These are phyloP conservation scores for Diutina sp. DNA, from an alignment of 1,139 yeast genomes.

Conservation along the genomic window DNA sequence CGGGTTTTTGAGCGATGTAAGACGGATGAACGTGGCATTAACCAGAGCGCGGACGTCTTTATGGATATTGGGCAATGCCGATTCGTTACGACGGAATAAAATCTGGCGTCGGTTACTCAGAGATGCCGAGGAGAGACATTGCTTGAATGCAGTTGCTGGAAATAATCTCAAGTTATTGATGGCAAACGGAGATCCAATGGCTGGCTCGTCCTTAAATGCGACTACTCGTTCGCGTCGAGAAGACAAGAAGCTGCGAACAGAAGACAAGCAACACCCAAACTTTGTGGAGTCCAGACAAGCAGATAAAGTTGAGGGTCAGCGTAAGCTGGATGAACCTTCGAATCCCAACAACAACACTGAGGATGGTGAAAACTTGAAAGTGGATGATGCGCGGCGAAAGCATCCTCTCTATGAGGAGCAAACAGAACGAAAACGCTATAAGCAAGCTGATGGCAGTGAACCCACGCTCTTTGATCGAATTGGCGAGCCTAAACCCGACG, in stretches of 20 bases:
- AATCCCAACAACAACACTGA: neutral
- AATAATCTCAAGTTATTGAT: neutral
- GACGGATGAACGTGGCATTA: slow-evolving; percentile 93
- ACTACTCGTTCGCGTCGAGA: neutral
- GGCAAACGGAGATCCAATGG: neutral
- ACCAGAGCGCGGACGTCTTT: slow-evolving; percentile 88
- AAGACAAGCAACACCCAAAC: neutral
- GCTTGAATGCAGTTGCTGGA: slow-evolving; percentile 16
- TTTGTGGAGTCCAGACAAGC: neutral
- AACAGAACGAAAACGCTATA: neutral
- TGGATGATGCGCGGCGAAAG: neutral
- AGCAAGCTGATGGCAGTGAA: neutral
- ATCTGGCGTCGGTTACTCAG: slow-evolving; percentile 58
- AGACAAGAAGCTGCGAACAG: neutral
- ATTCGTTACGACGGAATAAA: slow-evolving; percentile 45
- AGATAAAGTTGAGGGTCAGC: neutral
- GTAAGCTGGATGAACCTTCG: neutral
- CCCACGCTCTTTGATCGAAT: neutral
- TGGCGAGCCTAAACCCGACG: neutral
- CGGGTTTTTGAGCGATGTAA: slow-evolving; percentile 78
- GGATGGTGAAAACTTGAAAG: neutral
- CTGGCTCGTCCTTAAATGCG: neutral
- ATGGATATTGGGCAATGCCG: slow-evolving; percentile 81
- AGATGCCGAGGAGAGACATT: slow-evolving; percentile 44
- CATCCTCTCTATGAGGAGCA: neutral